Base-by-base conservation (phyloP, 768 basidiomycete species). In the Phanerochaete carnosa region DNA sequence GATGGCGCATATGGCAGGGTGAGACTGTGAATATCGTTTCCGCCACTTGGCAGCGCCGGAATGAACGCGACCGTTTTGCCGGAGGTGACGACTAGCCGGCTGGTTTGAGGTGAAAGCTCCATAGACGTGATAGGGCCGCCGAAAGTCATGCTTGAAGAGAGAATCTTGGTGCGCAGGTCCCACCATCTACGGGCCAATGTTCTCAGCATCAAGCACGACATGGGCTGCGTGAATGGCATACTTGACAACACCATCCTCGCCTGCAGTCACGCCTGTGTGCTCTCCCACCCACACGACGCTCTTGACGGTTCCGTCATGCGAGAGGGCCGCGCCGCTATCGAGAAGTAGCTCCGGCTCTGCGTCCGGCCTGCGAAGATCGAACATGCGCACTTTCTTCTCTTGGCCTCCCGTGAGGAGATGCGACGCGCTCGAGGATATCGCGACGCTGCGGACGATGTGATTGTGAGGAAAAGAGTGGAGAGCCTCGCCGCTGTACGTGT, bases 391-490 rank as follows among this genome's bases (percentile, higher is more conserved):
- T 76, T 94, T 96, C 82, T 98, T 98, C 74, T 98, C 97, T 76
- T 98, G 91, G 1, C 96, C 96, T 55, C 95, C 96, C 23, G 92
- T 93, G 60, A 96, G 80, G 60, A 95, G 81, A 72, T 86, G 88
- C 4, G 82, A 78, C 23, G 83, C 74, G 52, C 76, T 75, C 6
- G 91, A 87, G 29, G 93, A 92, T 65, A 97, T 76, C 23, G 95
- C 95, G 57, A 98, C 93, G 50, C 89, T 94, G 66, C 95, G 91
- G 68, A 99, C 97, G 71, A 99, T 99, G 77, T 98, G 97, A 70
- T 95, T 91, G 74, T 99, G 97, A 13, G 94, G 89, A 71, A 98
- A 96, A n/a, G 96, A 97, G 68, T 97, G 92, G 39, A 98, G 79
- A 30, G 81, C 74, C n/a, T 85, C 79, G 60, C 97, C 97, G 25